Evolutionary conservation across 2,329 filamentous ascomycete genomes (phyloP).

Genomic region (Emmonsiellopsis sp.): DNA sequence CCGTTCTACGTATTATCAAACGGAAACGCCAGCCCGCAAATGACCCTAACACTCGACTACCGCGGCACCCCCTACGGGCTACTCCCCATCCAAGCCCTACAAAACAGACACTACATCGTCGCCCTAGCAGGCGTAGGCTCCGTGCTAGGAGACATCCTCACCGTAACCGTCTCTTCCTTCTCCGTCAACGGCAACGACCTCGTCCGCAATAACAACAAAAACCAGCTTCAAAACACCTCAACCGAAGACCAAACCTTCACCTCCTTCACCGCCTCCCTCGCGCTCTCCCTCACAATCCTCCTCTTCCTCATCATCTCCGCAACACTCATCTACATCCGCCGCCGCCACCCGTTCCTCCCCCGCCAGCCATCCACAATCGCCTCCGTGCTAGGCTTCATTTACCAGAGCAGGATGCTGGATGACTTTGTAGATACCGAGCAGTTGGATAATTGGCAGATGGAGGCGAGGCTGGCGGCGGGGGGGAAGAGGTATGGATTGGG

Average conservation of each 20-base stretch:
- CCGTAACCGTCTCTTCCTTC: conserved; percentile 40
- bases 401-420: conserved; percentile 71
- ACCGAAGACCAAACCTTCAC: conserved; percentile 37
- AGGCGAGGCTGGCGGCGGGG: conserved; percentile 47
- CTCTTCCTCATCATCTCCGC: conserved; percentile 55
- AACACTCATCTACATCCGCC: conserved; percentile 50
- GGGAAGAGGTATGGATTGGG: conserved; percentile 65
- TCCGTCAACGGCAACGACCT: conserved; percentile 37
- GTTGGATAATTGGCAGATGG: conserved; percentile 54
- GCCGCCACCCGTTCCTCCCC: conserved; percentile 63
- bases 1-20: conserved; percentile 40
- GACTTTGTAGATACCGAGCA: conserved; percentile 64
- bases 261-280: conserved; percentile 60
- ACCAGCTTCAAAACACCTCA: conserved; percentile 16
- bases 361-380: conserved; percentile 72
- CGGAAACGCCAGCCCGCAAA: conserved; percentile 35
- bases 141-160: conserved; percentile 38
- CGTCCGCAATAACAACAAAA: conserved; percentile 4
- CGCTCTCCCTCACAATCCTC: conserved; percentile 55
- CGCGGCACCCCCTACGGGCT: conserved; percentile 39
- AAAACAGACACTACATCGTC: conserved; percentile 38
- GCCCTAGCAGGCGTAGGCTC: conserved; percentile 37
- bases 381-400: conserved; percentile 65
- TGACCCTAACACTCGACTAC: conserved; percentile 42
- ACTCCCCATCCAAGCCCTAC: conserved; percentile 34